Evolutionary conservation across 1,284 basidiomycete species (phyloP), one percentile per base, ranked within the genome.

Genomic region (Papiliotrema flavescens): DNA sequence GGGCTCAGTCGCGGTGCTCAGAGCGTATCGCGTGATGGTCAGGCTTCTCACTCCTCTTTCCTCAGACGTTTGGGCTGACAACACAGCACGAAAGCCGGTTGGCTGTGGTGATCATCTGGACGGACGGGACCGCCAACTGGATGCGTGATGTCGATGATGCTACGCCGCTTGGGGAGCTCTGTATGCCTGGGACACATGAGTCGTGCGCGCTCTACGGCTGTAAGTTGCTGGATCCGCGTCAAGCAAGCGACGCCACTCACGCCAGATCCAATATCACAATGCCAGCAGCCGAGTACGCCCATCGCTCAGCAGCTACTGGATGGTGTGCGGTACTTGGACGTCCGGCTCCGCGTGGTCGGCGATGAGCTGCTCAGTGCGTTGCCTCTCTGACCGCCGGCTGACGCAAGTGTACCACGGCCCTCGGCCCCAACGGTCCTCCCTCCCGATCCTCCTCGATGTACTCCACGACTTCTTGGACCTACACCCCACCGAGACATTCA

Each of bases 251-350:
- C 13, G 7, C 17, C 14, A 5, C 24, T 20, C 11, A 17, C 13
- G 20, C 14, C 32, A 54, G 56, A 28, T 23, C 73, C 70, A 2
- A 65, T 75, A 32, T 73, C 70, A 1, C 70, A 76, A 55, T 78
- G 76, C 53, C 76, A 77, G 53, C 66, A 74, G 26, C 62, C 66
- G 0, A 58, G 47, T 9, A 71, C 65, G 17, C 63, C 69, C 3
- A 63, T 75, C 17, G 54, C 49, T 3, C 63, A 67, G n/a, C 76
- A 78, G 61, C 63, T 78, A 13, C 37, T 53, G 2, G 74, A 75
- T 32, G 76, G 89, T 89, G 1, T 93, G 54, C 85, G 90, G 4
- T 82, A 89, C 49, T 68, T 93, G 40, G 91, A 95, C 65, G 79
- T 95, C 49, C 84, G 90, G 1, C 82, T 94, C 9, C 80, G 87